Evolutionary conservation across 176 grass and related monocot species (phyloP), one percentile per base, ranked within the genome.

Genomic region (Bothriochloa decipiens): DNA sequence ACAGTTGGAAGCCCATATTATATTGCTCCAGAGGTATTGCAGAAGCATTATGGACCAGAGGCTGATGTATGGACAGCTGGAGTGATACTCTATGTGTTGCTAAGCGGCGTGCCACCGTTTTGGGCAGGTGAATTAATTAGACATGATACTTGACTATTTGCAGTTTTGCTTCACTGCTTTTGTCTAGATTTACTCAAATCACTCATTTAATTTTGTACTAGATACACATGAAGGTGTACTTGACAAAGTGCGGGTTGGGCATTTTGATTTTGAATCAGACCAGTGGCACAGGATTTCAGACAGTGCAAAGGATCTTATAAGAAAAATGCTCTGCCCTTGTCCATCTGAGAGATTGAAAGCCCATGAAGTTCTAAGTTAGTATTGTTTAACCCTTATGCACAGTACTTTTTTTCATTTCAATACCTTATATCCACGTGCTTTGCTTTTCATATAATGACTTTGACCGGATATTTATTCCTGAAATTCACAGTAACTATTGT

Each of bases 341-440:
- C 87, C 89, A 83, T 89, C 86, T 9, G 63, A 93, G 42, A 86
- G 94, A 41, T 82, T 97, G 79, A 93, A 90, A 58, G 74, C 89
- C 64, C 87, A 91, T 90, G 81, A 91, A 93, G 91, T 97, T 32
- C 87, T 97, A 81, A 83, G 94, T 96, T 73, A 80, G 89, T 91
- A 40, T 82, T 29, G 32, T 67, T 69, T 70, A 61, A 8, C 2
- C 81, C 46, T 18, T 55, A 20, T 64, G 28, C 5, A 20, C 69
- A n/a, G 70, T 29, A 62, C 28, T 47, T 57, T 47, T 52, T 86
- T 36, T 86, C 25, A 70, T n/a, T 73, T 63, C 64, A 81, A 11
- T 36, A 36, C 15, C 86, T 28, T 65, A 65, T 73, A 55, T 87
- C 39, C 20, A 50, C 20, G 17, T 65, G 76, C n/a, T 26, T 66